Evolutionary conservation across 352 stramenopile genomes (phyloP).

Genomic region (Phytophthora cactorum): DNA sequence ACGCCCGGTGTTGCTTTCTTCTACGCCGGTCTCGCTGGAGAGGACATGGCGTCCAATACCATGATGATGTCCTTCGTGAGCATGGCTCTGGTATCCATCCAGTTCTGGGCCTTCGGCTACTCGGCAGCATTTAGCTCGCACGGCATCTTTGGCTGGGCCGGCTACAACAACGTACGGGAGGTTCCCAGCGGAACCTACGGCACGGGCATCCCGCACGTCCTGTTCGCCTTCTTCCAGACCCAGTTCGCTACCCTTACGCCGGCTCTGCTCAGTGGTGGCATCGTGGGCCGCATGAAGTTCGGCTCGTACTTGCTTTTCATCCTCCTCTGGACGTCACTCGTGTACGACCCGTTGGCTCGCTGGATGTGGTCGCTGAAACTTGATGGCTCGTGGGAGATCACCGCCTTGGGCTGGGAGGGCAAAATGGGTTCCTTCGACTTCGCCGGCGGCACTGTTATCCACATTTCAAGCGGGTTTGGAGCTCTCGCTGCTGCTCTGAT

Average conservation of each 20-base stretch:
- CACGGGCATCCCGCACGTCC: conserved; percentile 62
- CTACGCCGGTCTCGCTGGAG: conserved; percentile 80
- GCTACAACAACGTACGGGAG: conserved; percentile 62
- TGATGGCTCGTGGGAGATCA: conserved; percentile 51
- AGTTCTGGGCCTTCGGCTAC: conserved; percentile 85
- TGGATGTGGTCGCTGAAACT: conserved; percentile 88
- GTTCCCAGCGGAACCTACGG: conserved; percentile 59
- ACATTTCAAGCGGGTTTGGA: conserved; percentile 82
- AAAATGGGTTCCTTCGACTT: conserved; percentile 85
- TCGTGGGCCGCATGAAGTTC: conserved; percentile 89
- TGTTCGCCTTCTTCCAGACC: conserved; percentile 86
- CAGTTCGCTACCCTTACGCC: conserved; percentile 86
- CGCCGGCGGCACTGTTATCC: conserved; percentile 88
- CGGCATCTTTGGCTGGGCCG: conserved; percentile 62
- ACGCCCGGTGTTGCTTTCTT: conserved; percentile 79
- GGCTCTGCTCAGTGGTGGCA: conserved; percentile 74
- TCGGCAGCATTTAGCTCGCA: conserved; percentile 67
- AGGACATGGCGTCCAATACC: conserved; percentile 82
- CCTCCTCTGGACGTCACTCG: conserved; percentile 80
- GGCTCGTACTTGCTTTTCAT: conserved; percentile 78
- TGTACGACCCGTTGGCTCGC: conserved; percentile 86
- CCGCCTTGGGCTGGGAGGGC: conserved; percentile 62
- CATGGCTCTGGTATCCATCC: conserved; percentile 79
- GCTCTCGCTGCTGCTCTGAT: conserved; percentile 74
- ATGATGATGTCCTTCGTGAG: conserved; percentile 87